Evolutionary conservation across 148 eudicot genomes (phyloP).

Genomic region (Amaranthus palmeri): DNA sequence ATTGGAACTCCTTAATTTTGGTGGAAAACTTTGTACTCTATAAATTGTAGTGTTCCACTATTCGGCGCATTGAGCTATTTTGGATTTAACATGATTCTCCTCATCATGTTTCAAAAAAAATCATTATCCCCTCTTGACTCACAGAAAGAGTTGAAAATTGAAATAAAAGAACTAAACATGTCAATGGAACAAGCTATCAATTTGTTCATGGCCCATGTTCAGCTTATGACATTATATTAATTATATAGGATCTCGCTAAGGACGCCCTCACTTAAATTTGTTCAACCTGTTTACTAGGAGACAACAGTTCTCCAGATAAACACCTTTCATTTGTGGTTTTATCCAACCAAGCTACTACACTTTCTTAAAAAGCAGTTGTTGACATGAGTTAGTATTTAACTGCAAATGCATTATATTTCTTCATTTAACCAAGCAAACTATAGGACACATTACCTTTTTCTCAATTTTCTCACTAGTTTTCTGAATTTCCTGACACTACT

Average conservation of each 20-base stretch:
- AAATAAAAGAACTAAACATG: not conserved
- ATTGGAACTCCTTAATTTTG: too few relatives aligned
- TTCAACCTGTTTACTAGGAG: not conserved
- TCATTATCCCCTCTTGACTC: not conserved
- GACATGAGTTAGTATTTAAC: not conserved
- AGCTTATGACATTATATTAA: too few relatives aligned
- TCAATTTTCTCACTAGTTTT: not conserved
- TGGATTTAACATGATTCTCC: not conserved
- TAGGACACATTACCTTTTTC: not conserved
- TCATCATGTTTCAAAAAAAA: not conserved
- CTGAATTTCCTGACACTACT: not conserved
- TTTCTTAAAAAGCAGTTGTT: not conserved
- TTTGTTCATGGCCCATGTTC: not conserved
- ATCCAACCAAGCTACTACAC: not conserved
- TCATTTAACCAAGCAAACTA: not conserved
- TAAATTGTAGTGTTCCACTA: too few relatives aligned
- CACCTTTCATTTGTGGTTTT: not conserved
- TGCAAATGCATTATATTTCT: not conserved
- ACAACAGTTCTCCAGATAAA: not conserved
- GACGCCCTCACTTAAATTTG: not conserved
- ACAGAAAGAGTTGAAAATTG: not conserved
- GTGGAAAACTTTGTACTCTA: too few relatives aligned
- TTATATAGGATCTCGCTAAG: too few relatives aligned
- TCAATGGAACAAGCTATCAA: not conserved
- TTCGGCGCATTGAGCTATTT: too few relatives aligned